Conservation (phyloP, 2,329 filamentous ascomycete species). For the Zymoseptoria brevis region DNA sequence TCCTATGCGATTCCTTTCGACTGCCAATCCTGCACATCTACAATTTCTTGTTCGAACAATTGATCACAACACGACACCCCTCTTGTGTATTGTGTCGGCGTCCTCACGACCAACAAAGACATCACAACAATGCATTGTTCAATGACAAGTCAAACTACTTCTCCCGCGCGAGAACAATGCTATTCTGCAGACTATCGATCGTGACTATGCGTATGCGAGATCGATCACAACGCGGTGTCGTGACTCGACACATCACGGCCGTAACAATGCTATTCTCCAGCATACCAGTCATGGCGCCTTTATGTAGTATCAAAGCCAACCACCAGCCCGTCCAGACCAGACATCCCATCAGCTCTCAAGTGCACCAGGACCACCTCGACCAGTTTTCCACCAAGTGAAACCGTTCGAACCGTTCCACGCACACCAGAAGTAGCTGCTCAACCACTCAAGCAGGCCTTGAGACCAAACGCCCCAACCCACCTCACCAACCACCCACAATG, state of each 20-base stretch:
- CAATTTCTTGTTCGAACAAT: no score
- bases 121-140: no score
- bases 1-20: no score
- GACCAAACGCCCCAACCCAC: neutral
- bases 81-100: no score
- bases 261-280: neutral
- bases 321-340: neutral
- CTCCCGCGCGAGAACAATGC: no score
- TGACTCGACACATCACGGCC: neutral
- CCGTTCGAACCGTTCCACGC: neutral
- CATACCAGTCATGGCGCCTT: neutral
- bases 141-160: no score
- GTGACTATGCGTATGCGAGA: no score
- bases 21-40: no score
- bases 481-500: neutral
- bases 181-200: no score
- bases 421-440: neutral
- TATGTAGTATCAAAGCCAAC: neutral
- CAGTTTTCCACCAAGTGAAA: neutral
- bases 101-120: no score
- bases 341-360: neutral
- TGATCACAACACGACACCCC: no score
- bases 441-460: neutral
- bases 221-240: neutral
- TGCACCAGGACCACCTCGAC: neutral